Base-by-base conservation (phyloP, 1,139 yeast genomes). In the Yamadazyma triangularis region DNA sequence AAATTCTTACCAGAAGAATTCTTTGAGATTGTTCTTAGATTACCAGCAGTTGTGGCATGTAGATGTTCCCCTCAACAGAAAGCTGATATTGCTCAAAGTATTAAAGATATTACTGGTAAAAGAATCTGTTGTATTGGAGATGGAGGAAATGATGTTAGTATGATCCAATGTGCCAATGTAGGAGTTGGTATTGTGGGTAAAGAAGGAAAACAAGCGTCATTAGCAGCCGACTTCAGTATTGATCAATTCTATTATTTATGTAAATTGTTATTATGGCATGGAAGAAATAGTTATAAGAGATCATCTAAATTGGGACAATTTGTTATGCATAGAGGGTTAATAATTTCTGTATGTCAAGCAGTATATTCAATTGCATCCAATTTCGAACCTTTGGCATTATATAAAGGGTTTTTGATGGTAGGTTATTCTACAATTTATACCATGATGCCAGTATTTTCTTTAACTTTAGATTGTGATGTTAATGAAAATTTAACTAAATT, bases 181-280 rank as follows among this genome's bases (percentile, higher is more conserved):
- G 99, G 99, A 35, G 95, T 93, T 24, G 99, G 99, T 33, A 91
- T 93, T 45, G 98, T 91, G 15, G 99, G 99, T 25, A 93, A 93
- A 53, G 99, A 93, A 57, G 99, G 99, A 18, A 82, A 82, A 44
- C 99, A 93, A 55, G 98, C 98, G 0, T 87, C 96, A 1, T 64
- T 93, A 33, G 96, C 97, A 3, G 98, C 98, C 0, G 99, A 93
- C 58, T 93, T 89, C 56, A 86, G 96, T 23, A 78, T 93, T 33
- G 83, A 88, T 25, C 96, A 89, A 57, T 93, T 93, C 54, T 86
- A 94, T 50, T 87, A 86, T 54, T 60, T 93, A 39, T 84, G 94
- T 27, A 87, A 87, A 47, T 69, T 93, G 34, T 62, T 93, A 29
- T 70, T 93, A 29, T 93, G 98, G 99, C 99, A 93, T 53, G 99